phyloP scores from a whole-genome alignment of 176 grass and related monocot genomes.

The Tuctoria greenei region DNA sequence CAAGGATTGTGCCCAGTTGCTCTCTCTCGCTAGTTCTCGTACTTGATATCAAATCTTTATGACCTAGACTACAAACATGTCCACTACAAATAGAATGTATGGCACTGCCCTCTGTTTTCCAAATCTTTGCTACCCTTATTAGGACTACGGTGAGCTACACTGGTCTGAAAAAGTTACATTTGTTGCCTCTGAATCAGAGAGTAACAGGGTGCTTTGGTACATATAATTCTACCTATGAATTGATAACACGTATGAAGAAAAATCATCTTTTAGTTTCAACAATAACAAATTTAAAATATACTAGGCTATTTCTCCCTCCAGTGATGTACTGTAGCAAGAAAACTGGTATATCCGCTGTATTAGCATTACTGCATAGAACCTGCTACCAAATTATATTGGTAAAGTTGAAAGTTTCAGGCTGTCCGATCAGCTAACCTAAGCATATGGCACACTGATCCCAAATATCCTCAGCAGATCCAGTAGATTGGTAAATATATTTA shows the following conservation, averaged over 20 bases:
- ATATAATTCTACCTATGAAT: not conserved
- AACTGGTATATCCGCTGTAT: not conserved
- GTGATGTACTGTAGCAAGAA: not conserved
- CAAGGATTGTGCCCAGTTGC: not conserved
- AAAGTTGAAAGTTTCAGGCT: not conserved
- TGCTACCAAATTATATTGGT: not conserved
- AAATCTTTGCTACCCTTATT: not conserved
- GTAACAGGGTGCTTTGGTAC: not conserved
- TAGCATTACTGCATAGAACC: not conserved
- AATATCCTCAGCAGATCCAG: not conserved
- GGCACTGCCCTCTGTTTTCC: not conserved
- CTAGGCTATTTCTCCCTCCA: not conserved
- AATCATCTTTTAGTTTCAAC: too few species aligned
- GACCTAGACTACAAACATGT: not conserved
- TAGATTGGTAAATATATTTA: not conserved
- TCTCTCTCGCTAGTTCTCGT: not conserved
- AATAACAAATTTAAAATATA: not conserved
- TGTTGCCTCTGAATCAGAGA: not conserved
- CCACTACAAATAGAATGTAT: not conserved
- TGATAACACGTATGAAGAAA: not conserved
- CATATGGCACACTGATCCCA: conserved; percentile 1
- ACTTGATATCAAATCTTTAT: not conserved
- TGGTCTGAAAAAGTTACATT: not conserved
- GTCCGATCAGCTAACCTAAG: not conserved
- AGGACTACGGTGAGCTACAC: not conserved